Base-by-base conservation (phyloP, 352 stramenopile species). In the Phytophthora aleatoria region DNA sequence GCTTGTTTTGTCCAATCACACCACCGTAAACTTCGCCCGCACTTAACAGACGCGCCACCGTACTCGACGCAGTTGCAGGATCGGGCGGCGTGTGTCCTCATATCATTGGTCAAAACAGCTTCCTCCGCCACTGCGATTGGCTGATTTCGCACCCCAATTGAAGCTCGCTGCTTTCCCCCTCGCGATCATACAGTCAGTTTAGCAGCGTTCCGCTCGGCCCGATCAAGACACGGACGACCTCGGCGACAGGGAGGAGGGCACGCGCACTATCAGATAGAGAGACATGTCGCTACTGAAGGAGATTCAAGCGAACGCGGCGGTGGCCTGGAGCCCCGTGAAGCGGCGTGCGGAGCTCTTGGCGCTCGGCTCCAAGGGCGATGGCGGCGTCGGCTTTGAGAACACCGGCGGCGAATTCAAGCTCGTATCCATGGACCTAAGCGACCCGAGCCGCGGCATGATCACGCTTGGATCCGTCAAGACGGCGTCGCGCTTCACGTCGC, bases 341-440 rank as follows among this genome's bases (percentile, higher is more conserved):
- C 71, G 77, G 31, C 84, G 81, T 61, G 67, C 77, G 35, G 86
- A 93, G 67, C 72, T 96, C 52, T 77, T 97, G 59, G 90, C 90
- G 69, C 81, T 96, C 33, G 90, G 90, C 51, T 90, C 83, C 64
- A 97, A 99, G 89, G 97, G 98, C 69, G 96, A 97, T 59, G 94
- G 94, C 63, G 96, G 96, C 57, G 87, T 86, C 50, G 94, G 95
- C 50, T 99, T 99, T 74, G 97, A 99, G 70, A 97, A 99, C 79
- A 98, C 96, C 45, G 97, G 97, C 35, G 97, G 97, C 53, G 91
- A 98, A 77, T 90, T 99, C 56, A 97, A 98, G 81, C 67, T 99
- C 43, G 97, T 99, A 61, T 91, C 90, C 53, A 89, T 99, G 77
- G 86, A 97, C 76, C 83, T 98, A 39, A 85, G 83, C 67, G 69